phyloP scores from a whole-genome alignment of 2,329 filamentous ascomycete species.

The Fusarium anguioides region DNA sequence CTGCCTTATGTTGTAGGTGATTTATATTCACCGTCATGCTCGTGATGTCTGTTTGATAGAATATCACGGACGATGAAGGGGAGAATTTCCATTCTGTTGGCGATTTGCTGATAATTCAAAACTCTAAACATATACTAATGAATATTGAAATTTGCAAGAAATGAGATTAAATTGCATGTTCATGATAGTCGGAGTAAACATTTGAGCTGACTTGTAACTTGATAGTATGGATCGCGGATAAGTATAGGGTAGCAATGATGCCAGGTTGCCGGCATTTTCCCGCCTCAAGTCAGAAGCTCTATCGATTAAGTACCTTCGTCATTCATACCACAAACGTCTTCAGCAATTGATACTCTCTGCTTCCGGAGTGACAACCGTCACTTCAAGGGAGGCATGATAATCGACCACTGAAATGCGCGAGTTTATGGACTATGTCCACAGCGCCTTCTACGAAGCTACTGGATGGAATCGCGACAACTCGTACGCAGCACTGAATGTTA shows the following conservation, averaged over 20 bases:
- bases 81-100: too few relatives aligned
- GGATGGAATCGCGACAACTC: slow-evolving; percentile 93
- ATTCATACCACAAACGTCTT: background rate
- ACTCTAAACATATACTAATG: background rate
- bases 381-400: slow-evolving; percentile 46
- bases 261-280: slow-evolving; percentile 25
- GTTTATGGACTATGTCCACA: slow-evolving; percentile 97
- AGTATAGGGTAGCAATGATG: slow-evolving; percentile 18
- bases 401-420: slow-evolving; percentile 75
- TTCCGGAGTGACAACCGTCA: slow-evolving; percentile 32
- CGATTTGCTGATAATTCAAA: too few relatives aligned
- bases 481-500: slow-evolving; percentile 86
- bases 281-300: background rate
- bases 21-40: too few relatives aligned
- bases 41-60: too few relatives aligned
- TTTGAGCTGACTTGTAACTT: background rate
- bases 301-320: slow-evolving; percentile 3
- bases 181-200: background rate
- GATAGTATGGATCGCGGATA: background rate
- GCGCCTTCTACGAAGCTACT: slow-evolving; percentile 87
- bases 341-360: background rate
- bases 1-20: too few relatives aligned
- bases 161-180: background rate
- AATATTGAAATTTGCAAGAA: background rate
- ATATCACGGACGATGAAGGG: too few relatives aligned